Evolutionary conservation across 192 early-diverging fungal species (phyloP).

Genomic region (Rhizoclosmatium sp.): DNA sequence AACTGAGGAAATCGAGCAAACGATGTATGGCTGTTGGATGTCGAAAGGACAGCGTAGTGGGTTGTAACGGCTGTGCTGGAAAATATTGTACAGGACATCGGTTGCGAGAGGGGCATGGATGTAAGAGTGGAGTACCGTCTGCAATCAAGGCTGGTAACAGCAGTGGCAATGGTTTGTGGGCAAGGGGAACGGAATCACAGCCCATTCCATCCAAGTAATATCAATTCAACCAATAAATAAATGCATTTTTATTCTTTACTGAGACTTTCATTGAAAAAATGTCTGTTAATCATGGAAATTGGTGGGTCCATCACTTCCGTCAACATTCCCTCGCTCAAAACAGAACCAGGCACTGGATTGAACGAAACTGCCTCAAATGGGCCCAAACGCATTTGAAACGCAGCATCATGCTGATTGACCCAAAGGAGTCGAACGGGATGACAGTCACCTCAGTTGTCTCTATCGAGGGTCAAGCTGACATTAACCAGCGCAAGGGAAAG

Average conservation of each 20-base stretch:
- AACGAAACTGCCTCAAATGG: conserved; percentile 92
- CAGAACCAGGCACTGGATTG: conserved; percentile 75
- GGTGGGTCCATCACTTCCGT: no score
- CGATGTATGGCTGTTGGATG: conserved; percentile 6
- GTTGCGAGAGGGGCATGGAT: conserved; percentile 14
- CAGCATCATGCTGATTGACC: conserved; percentile 34
- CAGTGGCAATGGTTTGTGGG: no score
- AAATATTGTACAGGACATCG: conserved; percentile 19
- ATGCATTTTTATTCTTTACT: no score
- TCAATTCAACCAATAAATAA: no score
- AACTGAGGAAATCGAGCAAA: conserved; percentile 1
- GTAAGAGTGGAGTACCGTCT: neutral
- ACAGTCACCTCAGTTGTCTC: conserved; percentile 65
- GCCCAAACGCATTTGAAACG: conserved; percentile 81
- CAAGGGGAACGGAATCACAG: no score
- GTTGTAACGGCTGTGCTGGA: conserved; percentile 9
- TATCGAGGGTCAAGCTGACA: conserved; percentile 83
- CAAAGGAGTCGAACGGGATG: conserved; percentile 59
- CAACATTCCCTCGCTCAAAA: neutral
- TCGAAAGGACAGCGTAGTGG: conserved; percentile 6
- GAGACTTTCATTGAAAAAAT: no score
- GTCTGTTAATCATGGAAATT: no score
- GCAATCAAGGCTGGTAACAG: neutral
- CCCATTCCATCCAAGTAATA: no score
- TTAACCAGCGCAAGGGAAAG: conserved; percentile 93